Base-by-base conservation (phyloP, 345 rosid species). In the Carallia brachiata region DNA sequence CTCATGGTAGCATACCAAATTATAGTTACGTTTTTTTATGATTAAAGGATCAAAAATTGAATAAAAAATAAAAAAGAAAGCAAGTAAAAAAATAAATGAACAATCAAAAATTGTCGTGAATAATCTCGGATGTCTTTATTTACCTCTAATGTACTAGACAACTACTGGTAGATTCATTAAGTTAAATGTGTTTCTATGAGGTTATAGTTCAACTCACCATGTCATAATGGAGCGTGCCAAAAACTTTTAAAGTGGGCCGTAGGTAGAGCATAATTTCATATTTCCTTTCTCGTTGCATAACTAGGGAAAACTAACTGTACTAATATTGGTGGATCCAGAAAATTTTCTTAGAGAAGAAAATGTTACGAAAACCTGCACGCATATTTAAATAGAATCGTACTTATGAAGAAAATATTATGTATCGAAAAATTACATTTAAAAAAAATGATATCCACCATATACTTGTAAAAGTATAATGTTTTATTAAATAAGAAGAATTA, bases 141-240 rank as follows among this genome's bases (percentile, higher is more conserved):
- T 44, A 12, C 50, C 5, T 3, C 16, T 12, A 12, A 1, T 44
- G 12, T 44, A 13, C 16, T 44, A 39, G 17, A 18, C 56, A 31
- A 37, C 48, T 68, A 50, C 55, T 40, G 6, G 62, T 30, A 52
- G 15, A 55, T 52, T 44, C 57, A 53, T 52, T 40, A 68, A 65
- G 74, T 61, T 67, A n/a, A 7, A 23, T 40, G 19, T 17, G 48
- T 60, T 66, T 64, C 61, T 9, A 30, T 67, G 62, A 64, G 64
- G 8, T 52, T 69, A 84, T 60, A 68, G 61, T 57, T 74, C 73
- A 9, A 1, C 79, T 75, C 69, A 84, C 81, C 87, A 68, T 27
- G 44, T 32, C 28, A 44, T 44, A 23, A 56, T 7, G 48, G 66
- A 68, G 75, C 67, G 65, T 66, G 74, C 56, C 64, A 48, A 7